A percentile compares a stretch with the other conserved stretches of the same genome.
phyloP scores from a whole-genome alignment of 1,139 yeast species.

The Yamadazyma diddensiae region DNA sequence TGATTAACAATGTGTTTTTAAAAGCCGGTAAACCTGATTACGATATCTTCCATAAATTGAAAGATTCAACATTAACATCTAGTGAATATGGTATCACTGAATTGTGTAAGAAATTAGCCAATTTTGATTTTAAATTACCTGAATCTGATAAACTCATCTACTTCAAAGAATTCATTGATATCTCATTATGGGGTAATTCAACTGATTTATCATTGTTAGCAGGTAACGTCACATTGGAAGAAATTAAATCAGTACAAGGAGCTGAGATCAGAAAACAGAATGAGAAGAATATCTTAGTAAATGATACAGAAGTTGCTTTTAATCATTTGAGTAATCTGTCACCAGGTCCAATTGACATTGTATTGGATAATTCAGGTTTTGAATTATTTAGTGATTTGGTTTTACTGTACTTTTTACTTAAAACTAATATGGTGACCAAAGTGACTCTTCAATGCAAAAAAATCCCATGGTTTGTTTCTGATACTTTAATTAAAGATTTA shows the following conservation, averaged over 20 bases:
- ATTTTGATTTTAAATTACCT: conserved; percentile 28
- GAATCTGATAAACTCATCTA: conserved; percentile 49
- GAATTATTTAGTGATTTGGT: conserved; percentile 88
- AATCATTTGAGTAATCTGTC: conserved; percentile 38
- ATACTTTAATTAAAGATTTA: conserved; percentile 83
- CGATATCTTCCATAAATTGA: conserved; percentile 71
- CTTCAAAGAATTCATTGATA: conserved; percentile 77
- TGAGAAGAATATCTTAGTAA: conserved; percentile 76
- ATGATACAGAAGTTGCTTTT: conserved; percentile 77
- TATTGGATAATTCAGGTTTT: conserved; percentile 92
- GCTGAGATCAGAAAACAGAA: conserved; percentile 80
- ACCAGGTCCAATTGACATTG: conserved; percentile 57
- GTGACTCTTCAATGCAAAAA: conserved; percentile 85
- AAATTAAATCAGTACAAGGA: conserved; percentile 88
- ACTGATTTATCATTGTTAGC: conserved; percentile 89
- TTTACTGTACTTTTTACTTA: conserved; percentile 71
- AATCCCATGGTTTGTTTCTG: conserved; percentile 97
- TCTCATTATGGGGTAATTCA: conserved; percentile 97
- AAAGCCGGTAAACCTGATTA: conserved; percentile 30
- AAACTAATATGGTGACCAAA: conserved; percentile 57
- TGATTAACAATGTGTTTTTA: conserved; percentile 46
- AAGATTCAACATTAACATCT: conserved; percentile 69
- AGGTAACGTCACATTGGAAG: conserved; percentile 74
- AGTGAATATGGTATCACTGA: conserved; percentile 80
- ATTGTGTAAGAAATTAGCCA: conserved; percentile 69